Evolutionary conservation across 495 filamentous ascomycete genomes (phyloP).

Genomic region (Penicillium manginii): DNA sequence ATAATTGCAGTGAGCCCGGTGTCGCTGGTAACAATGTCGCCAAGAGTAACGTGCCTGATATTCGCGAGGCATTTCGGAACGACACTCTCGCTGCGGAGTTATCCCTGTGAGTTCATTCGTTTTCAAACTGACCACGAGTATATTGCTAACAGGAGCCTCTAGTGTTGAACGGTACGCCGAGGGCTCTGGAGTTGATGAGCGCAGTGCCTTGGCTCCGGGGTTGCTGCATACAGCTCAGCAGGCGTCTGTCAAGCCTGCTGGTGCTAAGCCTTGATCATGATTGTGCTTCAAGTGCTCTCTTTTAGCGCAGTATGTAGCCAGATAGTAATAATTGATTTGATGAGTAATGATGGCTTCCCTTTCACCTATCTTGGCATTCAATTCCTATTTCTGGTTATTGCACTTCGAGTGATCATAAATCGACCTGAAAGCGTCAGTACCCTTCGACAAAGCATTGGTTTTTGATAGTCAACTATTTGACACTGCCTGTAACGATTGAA

Average conservation of each 20-base stretch:
- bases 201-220: slow-evolving; percentile 17
- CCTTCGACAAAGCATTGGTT: too few species aligned
- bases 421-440: too few species aligned
- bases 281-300: too few species aligned
- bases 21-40: slow-evolving; percentile 86
- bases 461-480: too few species aligned
- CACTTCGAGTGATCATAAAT: too few species aligned
- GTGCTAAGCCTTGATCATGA: too few species aligned
- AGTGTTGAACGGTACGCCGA: slow-evolving; percentile 38
- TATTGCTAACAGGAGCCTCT: background rate
- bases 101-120: slow-evolving; percentile 72
- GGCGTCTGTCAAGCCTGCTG: slow-evolving; percentile 10
- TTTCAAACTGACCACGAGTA: background rate
- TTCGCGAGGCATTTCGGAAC: slow-evolving; percentile 85
- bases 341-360: too few species aligned
- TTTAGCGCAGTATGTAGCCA: too few species aligned
- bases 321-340: too few species aligned
- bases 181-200: slow-evolving; percentile 16
- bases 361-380: too few species aligned
- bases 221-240: slow-evolving; percentile 25
- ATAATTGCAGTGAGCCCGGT: slow-evolving; percentile 71
- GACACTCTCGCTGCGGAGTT: slow-evolving; percentile 81
- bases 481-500: too few species aligned
- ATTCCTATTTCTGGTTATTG: too few species aligned
- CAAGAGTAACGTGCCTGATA: slow-evolving; percentile 94